A percentile compares a stretch with the other conserved stretches of the same genome.
phyloP scores from a whole-genome alignment of 495 filamentous ascomycete genomes.

The Penicillium odoratum region DNA sequence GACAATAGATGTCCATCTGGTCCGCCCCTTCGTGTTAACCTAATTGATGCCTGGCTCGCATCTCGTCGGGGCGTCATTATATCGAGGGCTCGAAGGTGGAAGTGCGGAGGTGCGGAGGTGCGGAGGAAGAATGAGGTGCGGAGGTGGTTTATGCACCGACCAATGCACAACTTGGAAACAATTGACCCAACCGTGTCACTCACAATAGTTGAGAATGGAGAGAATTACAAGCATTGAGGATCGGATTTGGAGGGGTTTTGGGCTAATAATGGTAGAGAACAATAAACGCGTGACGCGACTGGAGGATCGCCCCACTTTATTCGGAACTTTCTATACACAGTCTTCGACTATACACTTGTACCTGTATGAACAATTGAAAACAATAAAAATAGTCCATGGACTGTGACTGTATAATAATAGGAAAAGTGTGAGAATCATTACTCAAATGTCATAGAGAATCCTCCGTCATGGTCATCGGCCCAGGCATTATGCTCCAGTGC shows the following conservation, averaged over 20 bases:
- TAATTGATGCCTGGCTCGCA: constrained; percentile 27
- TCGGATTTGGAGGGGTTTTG: background rate
- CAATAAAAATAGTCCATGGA: background rate
- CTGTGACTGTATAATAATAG: constrained; percentile 3
- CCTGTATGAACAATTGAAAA: constrained; percentile 15
- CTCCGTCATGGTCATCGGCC: constrained; percentile 63
- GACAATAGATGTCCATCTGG: constrained; percentile 20
- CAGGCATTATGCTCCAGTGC: constrained; percentile 71
- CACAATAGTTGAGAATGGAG: background rate
- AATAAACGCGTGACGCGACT: constrained; percentile 18
- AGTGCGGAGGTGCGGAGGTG: constrained; percentile 2
- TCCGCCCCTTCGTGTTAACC: constrained; percentile 13
- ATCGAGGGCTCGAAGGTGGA: background rate
- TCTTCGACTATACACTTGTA: constrained; percentile 11
- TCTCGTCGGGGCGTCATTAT: constrained; percentile 22
- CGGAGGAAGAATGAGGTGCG: background rate
- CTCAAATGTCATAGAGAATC: constrained; percentile 61
- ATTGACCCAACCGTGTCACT: too few relatives aligned
- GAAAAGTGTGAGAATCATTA: constrained; percentile 28
- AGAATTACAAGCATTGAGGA: background rate
- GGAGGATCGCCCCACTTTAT: constrained; percentile 1
- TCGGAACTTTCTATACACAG: constrained; percentile 6
- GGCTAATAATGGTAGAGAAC: background rate
- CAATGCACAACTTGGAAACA: background rate
- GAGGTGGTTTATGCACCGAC: constrained; percentile 1